Evolutionary conservation across 129 eudicot species (phyloP).

Genomic region (Ambrosia trifida): DNA sequence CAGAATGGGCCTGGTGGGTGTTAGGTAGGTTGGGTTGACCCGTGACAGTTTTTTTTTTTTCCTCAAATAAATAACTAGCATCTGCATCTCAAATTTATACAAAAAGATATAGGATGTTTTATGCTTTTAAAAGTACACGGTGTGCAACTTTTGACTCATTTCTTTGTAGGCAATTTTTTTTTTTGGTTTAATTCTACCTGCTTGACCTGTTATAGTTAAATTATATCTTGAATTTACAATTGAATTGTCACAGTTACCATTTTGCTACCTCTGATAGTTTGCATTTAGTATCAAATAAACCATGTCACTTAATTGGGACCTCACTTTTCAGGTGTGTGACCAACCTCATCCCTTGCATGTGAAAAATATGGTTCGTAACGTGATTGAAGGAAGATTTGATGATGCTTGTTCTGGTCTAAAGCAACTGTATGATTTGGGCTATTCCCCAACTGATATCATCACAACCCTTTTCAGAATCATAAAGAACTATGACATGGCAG

Average conservation of each 20-base stretch:
- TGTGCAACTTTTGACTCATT: background rate
- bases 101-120: background rate
- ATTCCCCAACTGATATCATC: constrained; percentile 98
- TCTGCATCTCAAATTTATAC: background rate
- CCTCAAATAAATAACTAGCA: background rate
- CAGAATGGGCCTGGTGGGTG: background rate
- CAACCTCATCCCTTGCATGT: constrained; percentile 99
- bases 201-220: background rate
- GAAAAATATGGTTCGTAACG: constrained; percentile 86
- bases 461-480: constrained; percentile 92
- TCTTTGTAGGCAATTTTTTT: background rate
- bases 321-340: constrained; percentile 73
- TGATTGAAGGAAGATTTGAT: constrained; percentile 87
- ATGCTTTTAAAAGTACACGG: background rate
- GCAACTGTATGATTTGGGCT: constrained; percentile 90
- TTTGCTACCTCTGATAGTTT: background rate
- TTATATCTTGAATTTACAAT: background rate
- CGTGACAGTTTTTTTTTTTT: background rate
- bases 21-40: background rate
- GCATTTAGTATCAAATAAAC: background rate
- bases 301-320: background rate
- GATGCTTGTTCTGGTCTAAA: constrained; percentile 92
- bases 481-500: constrained; percentile 97
- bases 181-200: background rate
- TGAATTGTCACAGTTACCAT: background rate